These are phyloP conservation scores for Delonix regia DNA, from an alignment of 306 rosid genomes.

Conservation along the genomic window DNA sequence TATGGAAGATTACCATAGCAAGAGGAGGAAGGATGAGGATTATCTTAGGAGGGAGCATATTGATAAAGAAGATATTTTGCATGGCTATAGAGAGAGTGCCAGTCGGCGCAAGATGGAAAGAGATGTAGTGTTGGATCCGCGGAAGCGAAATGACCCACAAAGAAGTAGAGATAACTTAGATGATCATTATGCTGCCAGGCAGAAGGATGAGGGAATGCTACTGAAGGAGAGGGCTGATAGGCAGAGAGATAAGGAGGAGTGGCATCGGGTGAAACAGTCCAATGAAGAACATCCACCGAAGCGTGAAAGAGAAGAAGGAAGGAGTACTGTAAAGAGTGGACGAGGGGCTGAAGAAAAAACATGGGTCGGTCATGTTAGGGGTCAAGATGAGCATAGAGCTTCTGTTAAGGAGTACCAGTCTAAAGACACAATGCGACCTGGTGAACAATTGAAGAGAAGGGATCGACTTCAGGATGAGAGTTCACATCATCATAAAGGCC, in stretches of 20 bases:
- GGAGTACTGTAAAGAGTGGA: constrained; percentile 70
- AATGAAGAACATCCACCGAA: constrained; percentile 77
- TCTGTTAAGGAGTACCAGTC: constrained; percentile 76
- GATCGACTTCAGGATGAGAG: constrained; percentile 74
- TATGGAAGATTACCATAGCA: constrained; percentile 77
- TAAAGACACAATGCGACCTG: constrained; percentile 67
- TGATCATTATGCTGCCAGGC: constrained; percentile 74
- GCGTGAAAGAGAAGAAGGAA: constrained; percentile 88
- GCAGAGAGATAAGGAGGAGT: constrained; percentile 87
- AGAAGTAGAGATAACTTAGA: constrained; percentile 73
- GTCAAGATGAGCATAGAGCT: constrained; percentile 72
- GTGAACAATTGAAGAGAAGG: constrained; percentile 79
- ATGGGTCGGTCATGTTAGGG: constrained; percentile 72
- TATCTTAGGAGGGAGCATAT: constrained; percentile 72
- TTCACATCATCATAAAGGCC: constrained; percentile 73
- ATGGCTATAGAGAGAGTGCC: constrained; percentile 68
- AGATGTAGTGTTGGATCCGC: constrained; percentile 76
- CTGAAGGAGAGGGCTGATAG: constrained; percentile 82
- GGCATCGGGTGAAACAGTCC: constrained; percentile 80
- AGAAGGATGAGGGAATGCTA: constrained; percentile 79
- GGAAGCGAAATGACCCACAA: constrained; percentile 76
- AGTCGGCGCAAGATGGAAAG: constrained; percentile 75
- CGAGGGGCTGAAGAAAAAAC: constrained; percentile 78
- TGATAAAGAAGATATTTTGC: constrained; percentile 76
- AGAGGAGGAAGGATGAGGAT: constrained; percentile 93